Conservation (phyloP, 1,139 yeast genomes). For the Protomyces pachydermus region DNA sequence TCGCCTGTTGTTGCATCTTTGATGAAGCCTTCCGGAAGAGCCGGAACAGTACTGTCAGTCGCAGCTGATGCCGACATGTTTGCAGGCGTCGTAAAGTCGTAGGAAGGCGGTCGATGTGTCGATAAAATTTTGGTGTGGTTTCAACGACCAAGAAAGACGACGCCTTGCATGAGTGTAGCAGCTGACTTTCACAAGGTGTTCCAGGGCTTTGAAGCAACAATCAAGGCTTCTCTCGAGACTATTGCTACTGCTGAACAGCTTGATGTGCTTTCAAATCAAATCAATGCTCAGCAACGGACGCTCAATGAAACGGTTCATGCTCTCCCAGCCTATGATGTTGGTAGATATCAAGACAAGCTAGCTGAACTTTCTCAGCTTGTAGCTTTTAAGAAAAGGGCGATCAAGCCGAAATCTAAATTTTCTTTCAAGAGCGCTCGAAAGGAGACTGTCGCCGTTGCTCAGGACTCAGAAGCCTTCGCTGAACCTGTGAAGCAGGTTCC, state of each 20-base stretch:
- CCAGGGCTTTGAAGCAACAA: not conserved
- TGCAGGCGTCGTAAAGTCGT: no score
- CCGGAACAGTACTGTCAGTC: slow-evolving; percentile 15
- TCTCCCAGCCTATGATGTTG: slow-evolving; percentile 10
- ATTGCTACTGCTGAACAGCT: not conserved
- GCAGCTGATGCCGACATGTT: slow-evolving; percentile 20
- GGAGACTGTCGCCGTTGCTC: not conserved
- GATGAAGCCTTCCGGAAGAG: slow-evolving; percentile 16
- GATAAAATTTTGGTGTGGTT: no score
- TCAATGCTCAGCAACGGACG: slow-evolving; percentile 7
- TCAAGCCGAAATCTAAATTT: slow-evolving; percentile 11
- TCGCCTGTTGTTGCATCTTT: slow-evolving; percentile 24
- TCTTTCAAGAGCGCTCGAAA: slow-evolving; percentile 2
- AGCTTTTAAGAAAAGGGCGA: not conserved
- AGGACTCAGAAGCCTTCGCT: not conserved
- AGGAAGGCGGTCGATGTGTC: no score
- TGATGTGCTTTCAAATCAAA: not conserved
- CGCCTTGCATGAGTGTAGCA: not conserved
- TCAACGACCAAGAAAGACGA: no score
- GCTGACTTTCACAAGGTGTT: not conserved
- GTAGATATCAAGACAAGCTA: slow-evolving; percentile 6
- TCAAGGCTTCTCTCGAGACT: not conserved
- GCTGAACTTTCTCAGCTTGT: not conserved
- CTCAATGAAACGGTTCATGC: slow-evolving; percentile 5
- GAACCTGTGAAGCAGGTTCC: not conserved